These are phyloP conservation scores for Gonium pectorale DNA, from an alignment of 139 green algal genomes.

Conservation along the genomic window DNA sequence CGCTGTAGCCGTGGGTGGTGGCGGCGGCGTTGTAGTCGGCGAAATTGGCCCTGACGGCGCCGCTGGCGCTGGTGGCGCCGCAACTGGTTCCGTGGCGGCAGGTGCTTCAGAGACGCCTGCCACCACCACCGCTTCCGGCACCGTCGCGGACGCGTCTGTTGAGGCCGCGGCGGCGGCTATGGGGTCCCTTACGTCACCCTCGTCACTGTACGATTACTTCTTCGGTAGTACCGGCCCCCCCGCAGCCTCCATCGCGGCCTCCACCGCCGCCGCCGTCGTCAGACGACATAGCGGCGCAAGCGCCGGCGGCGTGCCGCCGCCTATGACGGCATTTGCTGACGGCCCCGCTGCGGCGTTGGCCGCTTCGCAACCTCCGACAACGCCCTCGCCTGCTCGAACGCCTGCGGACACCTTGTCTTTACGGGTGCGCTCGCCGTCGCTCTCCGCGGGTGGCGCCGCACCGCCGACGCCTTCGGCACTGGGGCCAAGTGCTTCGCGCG, in stretches of 20 bases:
- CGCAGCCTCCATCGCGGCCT: background rate
- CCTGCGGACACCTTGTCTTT: too few relatives aligned
- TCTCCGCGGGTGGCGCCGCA: background rate
- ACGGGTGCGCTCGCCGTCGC: background rate
- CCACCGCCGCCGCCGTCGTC: background rate
- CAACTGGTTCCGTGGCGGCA: background rate
- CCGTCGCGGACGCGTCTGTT: background rate
- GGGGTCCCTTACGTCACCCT: too few relatives aligned
- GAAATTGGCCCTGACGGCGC: too few relatives aligned
- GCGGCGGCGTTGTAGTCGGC: background rate
- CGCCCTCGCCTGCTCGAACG: too few relatives aligned
- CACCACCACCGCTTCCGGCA: background rate
- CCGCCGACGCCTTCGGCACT: background rate
- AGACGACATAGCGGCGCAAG: background rate
- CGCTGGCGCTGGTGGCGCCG: background rate
- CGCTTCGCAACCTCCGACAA: too few relatives aligned
- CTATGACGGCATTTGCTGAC: too few relatives aligned
- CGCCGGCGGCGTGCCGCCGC: background rate
- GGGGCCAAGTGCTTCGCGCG: background rate
- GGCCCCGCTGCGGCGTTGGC: too few relatives aligned
- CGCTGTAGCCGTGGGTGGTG: background rate
- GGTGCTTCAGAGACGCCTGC: background rate
- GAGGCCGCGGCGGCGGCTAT: too few relatives aligned
- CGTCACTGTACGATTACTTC: constrained; percentile 28
- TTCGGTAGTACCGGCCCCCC: background rate